Percentiles rank a stretch among this genome's conserved stretches.
These are phyloP conservation scores for Neopestalotiopsis rosae DNA, from an alignment of 2,329 filamentous ascomycete species.

Conservation along the genomic window DNA sequence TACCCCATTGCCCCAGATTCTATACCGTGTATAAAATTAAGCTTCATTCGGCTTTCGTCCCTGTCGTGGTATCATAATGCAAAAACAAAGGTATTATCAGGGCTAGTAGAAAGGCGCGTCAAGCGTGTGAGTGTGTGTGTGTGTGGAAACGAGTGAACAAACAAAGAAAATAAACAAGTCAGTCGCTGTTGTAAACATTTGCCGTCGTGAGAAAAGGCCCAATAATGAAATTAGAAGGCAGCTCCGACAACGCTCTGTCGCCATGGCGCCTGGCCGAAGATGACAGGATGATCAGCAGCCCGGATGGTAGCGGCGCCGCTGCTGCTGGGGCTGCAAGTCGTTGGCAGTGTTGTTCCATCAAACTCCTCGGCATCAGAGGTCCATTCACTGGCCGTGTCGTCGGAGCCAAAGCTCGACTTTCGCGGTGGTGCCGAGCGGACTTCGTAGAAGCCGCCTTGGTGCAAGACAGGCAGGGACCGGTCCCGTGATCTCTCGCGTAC, in stretches of 20 bases:
- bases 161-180: neutral
- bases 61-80: constrained; percentile 20
- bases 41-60: neutral
- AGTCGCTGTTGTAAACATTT: neutral
- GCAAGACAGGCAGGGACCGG: constrained; percentile 55
- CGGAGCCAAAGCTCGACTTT: constrained; percentile 50
- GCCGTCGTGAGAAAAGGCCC: neutral
- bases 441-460: constrained; percentile 63
- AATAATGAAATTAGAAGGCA: constrained; percentile 13
- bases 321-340: constrained; percentile 49
- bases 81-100: constrained; percentile 9
- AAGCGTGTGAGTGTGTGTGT: too few relatives aligned
- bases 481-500: constrained; percentile 66
- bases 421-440: constrained; percentile 45
- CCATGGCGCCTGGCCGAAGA: constrained; percentile 24
- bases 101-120: constrained; percentile 4
- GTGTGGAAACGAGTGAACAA: neutral
- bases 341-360: constrained; percentile 50
- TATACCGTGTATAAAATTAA: constrained; percentile 12
- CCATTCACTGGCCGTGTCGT: constrained; percentile 57
- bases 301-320: constrained; percentile 50
- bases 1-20: neutral
- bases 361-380: constrained; percentile 43
- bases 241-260: constrained; percentile 20
- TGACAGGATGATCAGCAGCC: constrained; percentile 39